phyloP scores from a whole-genome alignment of 1,284 basidiomycete species.

The Earliella scabrosa region DNA sequence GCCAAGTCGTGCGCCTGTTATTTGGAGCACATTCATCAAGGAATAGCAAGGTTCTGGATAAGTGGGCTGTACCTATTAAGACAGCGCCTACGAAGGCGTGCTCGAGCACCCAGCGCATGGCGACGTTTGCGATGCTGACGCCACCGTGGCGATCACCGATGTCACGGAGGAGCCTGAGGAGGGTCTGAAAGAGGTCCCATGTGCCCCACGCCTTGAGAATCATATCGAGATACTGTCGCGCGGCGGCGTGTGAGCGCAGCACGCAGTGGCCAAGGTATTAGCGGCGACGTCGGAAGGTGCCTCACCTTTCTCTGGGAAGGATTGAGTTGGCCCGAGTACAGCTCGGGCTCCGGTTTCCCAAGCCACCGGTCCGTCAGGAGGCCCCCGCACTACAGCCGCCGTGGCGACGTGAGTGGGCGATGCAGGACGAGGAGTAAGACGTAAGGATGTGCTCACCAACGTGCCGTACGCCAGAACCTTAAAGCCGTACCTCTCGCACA shows the following conservation, averaged over 20 bases:
- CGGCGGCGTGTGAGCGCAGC: constrained; percentile 4
- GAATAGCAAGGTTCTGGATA: too few species aligned
- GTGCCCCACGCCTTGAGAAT: constrained; percentile 75
- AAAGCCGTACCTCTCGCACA: constrained; percentile 69
- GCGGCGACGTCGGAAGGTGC: background rate
- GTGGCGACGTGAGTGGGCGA: background rate
- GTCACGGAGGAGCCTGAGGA: constrained; percentile 56
- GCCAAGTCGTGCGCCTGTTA: constrained; percentile 73
- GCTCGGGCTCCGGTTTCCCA: constrained; percentile 65
- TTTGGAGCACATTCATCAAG: too few species aligned
- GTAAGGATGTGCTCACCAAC: constrained; percentile 48
- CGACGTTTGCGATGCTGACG: constrained; percentile 74
- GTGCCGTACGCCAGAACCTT: constrained; percentile 81
- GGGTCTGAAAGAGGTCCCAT: constrained; percentile 72
- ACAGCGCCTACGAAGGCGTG: constrained; percentile 76
- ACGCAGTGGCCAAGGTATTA: background rate
- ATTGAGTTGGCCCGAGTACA: constrained; percentile 60
- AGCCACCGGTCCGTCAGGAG: constrained; percentile 80
- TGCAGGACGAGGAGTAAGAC: background rate
- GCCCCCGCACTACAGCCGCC: constrained; percentile 71
- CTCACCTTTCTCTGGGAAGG: constrained; percentile 78
- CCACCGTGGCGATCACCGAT: constrained; percentile 67
- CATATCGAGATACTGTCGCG: constrained; percentile 72
- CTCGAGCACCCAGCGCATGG: constrained; percentile 79
- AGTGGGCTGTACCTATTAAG: constrained; percentile 60